Evolutionary conservation across 441 rosid genomes (phyloP).

Genomic region (Melastoma candidum): DNA sequence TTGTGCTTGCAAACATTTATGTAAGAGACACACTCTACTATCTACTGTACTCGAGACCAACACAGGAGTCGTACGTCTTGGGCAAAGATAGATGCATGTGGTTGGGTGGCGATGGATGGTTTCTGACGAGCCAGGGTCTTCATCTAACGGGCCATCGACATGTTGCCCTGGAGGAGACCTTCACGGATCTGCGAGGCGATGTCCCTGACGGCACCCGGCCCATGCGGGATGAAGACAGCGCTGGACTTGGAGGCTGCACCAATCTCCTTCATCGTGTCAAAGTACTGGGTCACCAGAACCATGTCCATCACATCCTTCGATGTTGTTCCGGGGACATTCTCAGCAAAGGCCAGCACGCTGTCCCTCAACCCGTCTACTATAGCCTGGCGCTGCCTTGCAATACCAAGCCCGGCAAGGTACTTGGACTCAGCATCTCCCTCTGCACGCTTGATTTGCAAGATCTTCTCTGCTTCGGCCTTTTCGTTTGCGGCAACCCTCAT

Average conservation of each 20-base stretch:
- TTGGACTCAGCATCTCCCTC: slow-evolving; percentile 45
- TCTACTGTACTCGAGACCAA: too few species aligned
- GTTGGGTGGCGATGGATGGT: too few species aligned
- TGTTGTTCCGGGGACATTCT: slow-evolving; percentile 37
- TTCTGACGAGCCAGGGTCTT: too few species aligned
- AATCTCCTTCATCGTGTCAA: slow-evolving; percentile 50
- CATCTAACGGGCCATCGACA: too few species aligned
- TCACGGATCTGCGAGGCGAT: slow-evolving; percentile 36
- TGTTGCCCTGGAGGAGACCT: slow-evolving; percentile 35
- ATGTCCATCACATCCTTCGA: slow-evolving; percentile 50
- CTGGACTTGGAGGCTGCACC: slow-evolving; percentile 39
- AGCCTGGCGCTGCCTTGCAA: slow-evolving; percentile 50
- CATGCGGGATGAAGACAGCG: slow-evolving; percentile 41
- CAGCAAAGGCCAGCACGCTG: slow-evolving; percentile 42
- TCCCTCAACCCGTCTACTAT: slow-evolving; percentile 48
- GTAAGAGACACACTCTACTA: too few species aligned
- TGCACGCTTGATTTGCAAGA: slow-evolving; percentile 41
- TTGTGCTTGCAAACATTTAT: too few species aligned
- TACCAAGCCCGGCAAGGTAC: slow-evolving; percentile 40
- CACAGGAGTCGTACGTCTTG: too few species aligned
- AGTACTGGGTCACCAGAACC: slow-evolving; percentile 47
- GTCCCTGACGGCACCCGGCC: slow-evolving; percentile 40
- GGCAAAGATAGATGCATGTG: too few species aligned
- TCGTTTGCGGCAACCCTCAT: slow-evolving; percentile 46
- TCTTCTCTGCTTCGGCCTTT: slow-evolving; percentile 50